Evolutionary conservation across 495 filamentous ascomycete genomes (phyloP), one percentile per base, ranked within the genome.

Genomic region (Choiromyces venosus): DNA sequence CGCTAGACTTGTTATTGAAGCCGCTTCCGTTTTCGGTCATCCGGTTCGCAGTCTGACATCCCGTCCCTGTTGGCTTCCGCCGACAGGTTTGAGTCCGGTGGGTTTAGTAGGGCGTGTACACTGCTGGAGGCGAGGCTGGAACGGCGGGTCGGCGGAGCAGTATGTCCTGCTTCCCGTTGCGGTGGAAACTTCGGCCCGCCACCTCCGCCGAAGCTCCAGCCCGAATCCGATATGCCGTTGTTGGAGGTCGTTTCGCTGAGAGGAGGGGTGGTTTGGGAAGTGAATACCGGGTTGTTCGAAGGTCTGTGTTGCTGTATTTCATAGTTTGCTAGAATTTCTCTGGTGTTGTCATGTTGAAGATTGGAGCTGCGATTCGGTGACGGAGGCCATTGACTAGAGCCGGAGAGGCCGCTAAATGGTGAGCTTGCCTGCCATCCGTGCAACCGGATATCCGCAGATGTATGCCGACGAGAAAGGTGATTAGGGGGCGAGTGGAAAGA

Each of bases 391-490:
- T 92, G 91, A 36, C 88, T 92, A 44, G 89, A 88, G 35, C 92
- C 90, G 4, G 90, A 90, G 33, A 91, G 90, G 4, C 84, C 86
- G 74, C 86, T 83, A 73, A 92, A 93, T 18, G 93, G 92, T 5
- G 93, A 93, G 37, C 86, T 86, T 64, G 85, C 87, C 21, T 91
- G 89, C 95, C 95, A 97, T 68, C 92, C 92, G 76, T 91, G 91
- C 56, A 91, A 89, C 38, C 95, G 91, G 76, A 99, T 98, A 78
- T 99, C 95, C 70, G 95, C 95, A 66, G 94, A 95, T 1, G 95
- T 99, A 82, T 99, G 95, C 64, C 95, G 89, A 33, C 95, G 90
- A 39, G 90, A 87, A 42, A 97, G 85, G 78, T 89, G 91, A 68
- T 89, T 87, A 16, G 92, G 91, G 36, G 92, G 91, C 25, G 93